These are phyloP conservation scores for Astrothelium macrocarpum DNA, from an alignment of 495 filamentous ascomycete genomes.

Conservation along the genomic window DNA sequence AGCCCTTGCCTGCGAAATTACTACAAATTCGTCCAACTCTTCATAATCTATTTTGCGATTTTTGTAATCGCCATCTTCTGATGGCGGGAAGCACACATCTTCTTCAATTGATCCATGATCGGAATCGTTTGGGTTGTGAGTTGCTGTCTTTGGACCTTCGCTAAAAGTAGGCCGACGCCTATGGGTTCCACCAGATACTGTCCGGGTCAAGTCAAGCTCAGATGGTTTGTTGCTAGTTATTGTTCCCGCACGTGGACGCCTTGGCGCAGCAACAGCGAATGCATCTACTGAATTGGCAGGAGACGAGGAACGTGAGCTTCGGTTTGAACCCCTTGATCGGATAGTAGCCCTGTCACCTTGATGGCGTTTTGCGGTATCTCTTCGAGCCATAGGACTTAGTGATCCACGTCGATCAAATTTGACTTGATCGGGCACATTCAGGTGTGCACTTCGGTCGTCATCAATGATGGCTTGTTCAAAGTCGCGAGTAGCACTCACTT, in stretches of 20 bases:
- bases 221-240: constrained; percentile 49
- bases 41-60: constrained; percentile 73
- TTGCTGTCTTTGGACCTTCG: constrained; percentile 42
- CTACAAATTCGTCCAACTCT: constrained; percentile 76
- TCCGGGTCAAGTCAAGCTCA: constrained; percentile 52
- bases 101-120: constrained; percentile 50
- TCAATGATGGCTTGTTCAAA: constrained; percentile 81
- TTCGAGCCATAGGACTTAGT: constrained; percentile 18
- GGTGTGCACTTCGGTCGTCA: constrained; percentile 49
- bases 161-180: constrained; percentile 50
- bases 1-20: constrained; percentile 16
- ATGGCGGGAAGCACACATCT: constrained; percentile 74
- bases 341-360: constrained; percentile 33
- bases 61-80: constrained; percentile 43
- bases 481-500: constrained; percentile 38
- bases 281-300: constrained; percentile 96
- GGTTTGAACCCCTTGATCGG: not conserved
- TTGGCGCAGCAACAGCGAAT: constrained; percentile 69
- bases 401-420: constrained; percentile 25
- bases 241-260: constrained; percentile 57
- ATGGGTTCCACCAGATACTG: constrained; percentile 59
- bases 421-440: constrained; percentile 15
- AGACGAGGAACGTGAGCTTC: constrained; percentile 57
- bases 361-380: constrained; percentile 22
- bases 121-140: constrained; percentile 37